Base-by-base conservation (phyloP, 495 filamentous ascomycete species). In the Aspergillus ostianus region DNA sequence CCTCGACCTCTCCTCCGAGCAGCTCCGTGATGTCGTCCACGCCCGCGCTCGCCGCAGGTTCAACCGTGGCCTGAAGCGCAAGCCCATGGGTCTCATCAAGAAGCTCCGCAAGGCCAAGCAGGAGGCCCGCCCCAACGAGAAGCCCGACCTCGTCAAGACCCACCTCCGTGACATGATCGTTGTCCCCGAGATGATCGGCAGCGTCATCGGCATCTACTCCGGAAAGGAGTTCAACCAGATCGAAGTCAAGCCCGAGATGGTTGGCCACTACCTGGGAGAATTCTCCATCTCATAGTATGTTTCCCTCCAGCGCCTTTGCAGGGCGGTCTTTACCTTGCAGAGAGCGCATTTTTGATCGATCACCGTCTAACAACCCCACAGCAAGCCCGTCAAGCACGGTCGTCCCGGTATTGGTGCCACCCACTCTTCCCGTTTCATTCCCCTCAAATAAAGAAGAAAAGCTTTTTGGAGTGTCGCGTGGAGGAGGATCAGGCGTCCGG, bases 171-270 rank as follows among this genome's bases (percentile, higher is more conserved):
- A 98, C 82, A 98, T 98, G 94, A 97, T 98, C 73, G 86, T 98
- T 71, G 94, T 98, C 70, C 94, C 81, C 65, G 94, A 98, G 87
- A 97, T 98, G 93, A 98, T 98, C 76, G 94, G 94, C 64, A 87
- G 82, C 77, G 94, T 98, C 69, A 88, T 98, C 72, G 94, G 93
- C 77, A 94, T 98, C 84, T 98, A 98, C 87, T 94, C 90, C 62
- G 94, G 94, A 77, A 98, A 98, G 87, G 95, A 97, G 82, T 98
- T 98, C 88, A 98, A 98, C 86, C 92, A 96, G 85, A 92, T 98
- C 68, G 94, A 98, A 79, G 94, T 98, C 82, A 96, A 96, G 87
- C 94, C 94, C 60, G 94, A 98, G 87, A 98, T 98, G 94, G 94
- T 98, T 81, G 94, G 94, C 73, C 92, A 96, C 85, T 98, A 98